Conservation (phyloP, 1,139 yeast species). For the Lizanozyma gosingica region DNA sequence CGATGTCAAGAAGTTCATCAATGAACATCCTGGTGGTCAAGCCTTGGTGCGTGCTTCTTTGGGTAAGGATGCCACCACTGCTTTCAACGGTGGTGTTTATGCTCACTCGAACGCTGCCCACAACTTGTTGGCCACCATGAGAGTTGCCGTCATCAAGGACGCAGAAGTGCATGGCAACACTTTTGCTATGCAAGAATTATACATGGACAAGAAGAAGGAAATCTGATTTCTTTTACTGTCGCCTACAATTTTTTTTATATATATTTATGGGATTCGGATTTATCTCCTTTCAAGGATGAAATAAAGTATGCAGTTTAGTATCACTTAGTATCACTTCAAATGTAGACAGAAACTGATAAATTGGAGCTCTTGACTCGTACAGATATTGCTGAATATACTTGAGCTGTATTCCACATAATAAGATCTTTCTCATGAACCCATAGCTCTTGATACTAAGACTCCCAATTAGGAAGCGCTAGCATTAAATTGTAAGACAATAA, state of each 20-base stretch:
- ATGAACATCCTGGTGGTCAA: slow-evolving; percentile 97
- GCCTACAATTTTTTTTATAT: too few relatives aligned
- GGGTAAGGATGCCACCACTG: slow-evolving; percentile 96
- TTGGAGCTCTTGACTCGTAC: too few relatives aligned
- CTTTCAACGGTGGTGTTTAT: slow-evolving; percentile 96
- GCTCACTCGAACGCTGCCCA: slow-evolving; percentile 97
- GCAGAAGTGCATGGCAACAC: slow-evolving; percentile 46
- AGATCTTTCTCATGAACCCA: too few relatives aligned
- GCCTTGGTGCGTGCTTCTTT: slow-evolving; percentile 77
- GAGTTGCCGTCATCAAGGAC: slow-evolving; percentile 85
- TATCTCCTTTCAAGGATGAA: not conserved
- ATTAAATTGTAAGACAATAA: too few relatives aligned
- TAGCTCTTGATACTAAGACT: too few relatives aligned
- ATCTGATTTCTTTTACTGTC: slow-evolving; percentile 1
- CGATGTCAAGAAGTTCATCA: slow-evolving; percentile 75
- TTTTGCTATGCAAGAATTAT: slow-evolving; percentile 42
- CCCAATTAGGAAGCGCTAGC: too few relatives aligned
- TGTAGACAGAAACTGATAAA: too few relatives aligned
- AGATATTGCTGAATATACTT: too few relatives aligned
- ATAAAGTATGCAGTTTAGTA: not conserved
- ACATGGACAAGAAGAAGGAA: slow-evolving; percentile 35
- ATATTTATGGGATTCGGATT: not conserved
- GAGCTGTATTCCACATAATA: too few relatives aligned
- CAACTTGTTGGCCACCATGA: slow-evolving; percentile 88
- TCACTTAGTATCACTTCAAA: too few relatives aligned